phyloP scores from a whole-genome alignment of 2,329 filamentous ascomycete species.

The Rutstroemia sp. region DNA sequence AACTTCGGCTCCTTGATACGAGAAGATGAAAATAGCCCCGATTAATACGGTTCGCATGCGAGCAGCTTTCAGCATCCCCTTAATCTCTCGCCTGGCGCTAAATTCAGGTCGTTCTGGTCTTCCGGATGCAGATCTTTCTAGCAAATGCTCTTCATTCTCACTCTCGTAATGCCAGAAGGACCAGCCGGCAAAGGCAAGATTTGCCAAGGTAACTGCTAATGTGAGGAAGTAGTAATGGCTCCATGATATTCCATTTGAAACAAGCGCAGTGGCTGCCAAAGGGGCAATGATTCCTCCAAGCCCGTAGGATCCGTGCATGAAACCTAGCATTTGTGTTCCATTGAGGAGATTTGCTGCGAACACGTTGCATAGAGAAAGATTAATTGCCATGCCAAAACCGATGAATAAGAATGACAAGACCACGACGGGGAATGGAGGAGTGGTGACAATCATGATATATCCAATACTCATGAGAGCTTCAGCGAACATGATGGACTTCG shows the following conservation, averaged over 20 bases:
- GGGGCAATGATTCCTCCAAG: slow-evolving; percentile 58
- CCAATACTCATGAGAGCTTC: slow-evolving; percentile 50
- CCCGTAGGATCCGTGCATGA: slow-evolving; percentile 61
- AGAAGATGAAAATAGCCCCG: slow-evolving; percentile 75
- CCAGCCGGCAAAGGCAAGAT: slow-evolving; percentile 53
- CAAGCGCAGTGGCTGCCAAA: slow-evolving; percentile 67
- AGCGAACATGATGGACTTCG: slow-evolving; percentile 52
- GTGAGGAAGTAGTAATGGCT: slow-evolving; percentile 65
- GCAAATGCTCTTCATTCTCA: slow-evolving; percentile 40
- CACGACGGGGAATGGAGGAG: slow-evolving; percentile 63
- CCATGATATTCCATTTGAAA: slow-evolving; percentile 54
- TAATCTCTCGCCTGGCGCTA: slow-evolving; percentile 31
- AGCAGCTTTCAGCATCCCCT: slow-evolving; percentile 38
- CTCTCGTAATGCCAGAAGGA: slow-evolving; percentile 64
- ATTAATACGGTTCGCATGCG: slow-evolving; percentile 54
- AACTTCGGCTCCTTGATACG: slow-evolving; percentile 80
- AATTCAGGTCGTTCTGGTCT: slow-evolving; percentile 19
- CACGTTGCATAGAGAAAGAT: slow-evolving; percentile 50
- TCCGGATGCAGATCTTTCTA: slow-evolving; percentile 35
- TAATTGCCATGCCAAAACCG: slow-evolving; percentile 49
- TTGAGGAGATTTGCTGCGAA: slow-evolving; percentile 49
- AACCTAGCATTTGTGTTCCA: slow-evolving; percentile 48
- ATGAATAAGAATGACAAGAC: slow-evolving; percentile 63
- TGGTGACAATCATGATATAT: slow-evolving; percentile 57
- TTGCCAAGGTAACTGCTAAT: slow-evolving; percentile 49